Evolutionary conservation across 768 basidiomycete genomes (phyloP).

Genomic region (Mycena chlorophos): DNA sequence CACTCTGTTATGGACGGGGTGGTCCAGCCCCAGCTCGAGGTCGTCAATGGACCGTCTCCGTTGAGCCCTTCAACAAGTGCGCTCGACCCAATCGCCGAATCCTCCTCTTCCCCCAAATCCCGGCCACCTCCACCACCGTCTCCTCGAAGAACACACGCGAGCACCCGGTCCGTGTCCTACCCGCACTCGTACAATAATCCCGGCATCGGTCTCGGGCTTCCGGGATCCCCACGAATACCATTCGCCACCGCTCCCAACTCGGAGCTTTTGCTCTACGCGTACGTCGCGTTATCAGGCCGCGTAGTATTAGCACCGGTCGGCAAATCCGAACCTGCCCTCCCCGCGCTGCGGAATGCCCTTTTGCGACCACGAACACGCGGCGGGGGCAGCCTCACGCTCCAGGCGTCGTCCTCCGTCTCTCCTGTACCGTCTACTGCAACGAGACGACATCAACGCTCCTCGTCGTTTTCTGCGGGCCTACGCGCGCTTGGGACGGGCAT

Average conservation of each 20-base stretch:
- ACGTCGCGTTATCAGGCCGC: constrained; percentile 76
- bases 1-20: constrained; percentile 59
- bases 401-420: constrained; percentile 11
- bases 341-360: constrained; percentile 50
- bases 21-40: constrained; percentile 33
- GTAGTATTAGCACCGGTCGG: constrained; percentile 56
- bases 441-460: constrained; percentile 48
- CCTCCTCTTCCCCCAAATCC: constrained; percentile 28
- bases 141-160: constrained; percentile 25
- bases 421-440: constrained; percentile 22
- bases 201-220: constrained; percentile 47
- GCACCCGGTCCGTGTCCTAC: constrained; percentile 16
- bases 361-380: constrained; percentile 38
- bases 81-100: constrained; percentile 50
- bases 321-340: constrained; percentile 39
- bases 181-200: constrained; percentile 47
- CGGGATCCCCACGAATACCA: constrained; percentile 25
- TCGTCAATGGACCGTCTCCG: constrained; percentile 24
- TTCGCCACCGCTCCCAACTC: constrained; percentile 48
- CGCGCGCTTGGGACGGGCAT: constrained; percentile 45
- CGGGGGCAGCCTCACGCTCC: constrained; percentile 21
- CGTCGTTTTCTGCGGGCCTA: constrained; percentile 54
- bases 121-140: constrained; percentile 32
- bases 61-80: constrained; percentile 30
- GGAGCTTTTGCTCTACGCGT: constrained; percentile 81